Conservation (phyloP, 2,329 filamentous ascomycete genomes). For the Thelonectria blattea region DNA sequence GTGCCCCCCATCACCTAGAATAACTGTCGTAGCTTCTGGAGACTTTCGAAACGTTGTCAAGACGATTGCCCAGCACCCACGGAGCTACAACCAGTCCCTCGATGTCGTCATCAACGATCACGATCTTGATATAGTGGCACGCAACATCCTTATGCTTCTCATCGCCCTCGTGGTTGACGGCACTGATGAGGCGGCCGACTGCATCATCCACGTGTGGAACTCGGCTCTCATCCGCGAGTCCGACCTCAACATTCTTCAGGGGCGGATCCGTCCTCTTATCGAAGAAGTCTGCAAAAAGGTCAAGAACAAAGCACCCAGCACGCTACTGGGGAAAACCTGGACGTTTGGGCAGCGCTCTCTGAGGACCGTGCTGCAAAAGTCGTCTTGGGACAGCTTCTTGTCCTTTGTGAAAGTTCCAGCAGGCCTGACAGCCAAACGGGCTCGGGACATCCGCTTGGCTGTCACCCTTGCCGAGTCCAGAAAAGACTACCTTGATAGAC, state of each 20-base stretch:
- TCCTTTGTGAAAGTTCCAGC: background rate
- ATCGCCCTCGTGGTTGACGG: background rate
- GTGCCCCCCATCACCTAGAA: background rate
- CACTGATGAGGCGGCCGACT: background rate
- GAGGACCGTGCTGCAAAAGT: constrained; percentile 8
- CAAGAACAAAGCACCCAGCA: background rate
- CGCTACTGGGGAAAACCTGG: background rate
- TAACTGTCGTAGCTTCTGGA: constrained; percentile 13
- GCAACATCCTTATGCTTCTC: constrained; percentile 18
- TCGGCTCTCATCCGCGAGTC: constrained; percentile 11
- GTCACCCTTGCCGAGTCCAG: background rate
- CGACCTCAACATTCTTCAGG: background rate
- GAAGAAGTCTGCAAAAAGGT: background rate
- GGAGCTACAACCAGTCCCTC: background rate
- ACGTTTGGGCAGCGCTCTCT: background rate
- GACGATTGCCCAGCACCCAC: constrained; percentile 11
- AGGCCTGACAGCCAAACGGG: constrained; percentile 1
- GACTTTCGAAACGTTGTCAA: constrained; percentile 18
- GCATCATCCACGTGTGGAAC: constrained; percentile 25
- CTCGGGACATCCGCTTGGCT: background rate
- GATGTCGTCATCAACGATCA: constrained; percentile 11
- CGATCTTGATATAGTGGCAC: constrained; percentile 19
- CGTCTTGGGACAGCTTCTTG: constrained; percentile 3
- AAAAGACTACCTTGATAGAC: background rate
- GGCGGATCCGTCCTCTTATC: constrained; percentile 4